Percentiles rank a stretch among this genome's conserved stretches.
Evolutionary conservation across 208 protist genomes (phyloP).

Genomic region (Leishmania turanica): DNA sequence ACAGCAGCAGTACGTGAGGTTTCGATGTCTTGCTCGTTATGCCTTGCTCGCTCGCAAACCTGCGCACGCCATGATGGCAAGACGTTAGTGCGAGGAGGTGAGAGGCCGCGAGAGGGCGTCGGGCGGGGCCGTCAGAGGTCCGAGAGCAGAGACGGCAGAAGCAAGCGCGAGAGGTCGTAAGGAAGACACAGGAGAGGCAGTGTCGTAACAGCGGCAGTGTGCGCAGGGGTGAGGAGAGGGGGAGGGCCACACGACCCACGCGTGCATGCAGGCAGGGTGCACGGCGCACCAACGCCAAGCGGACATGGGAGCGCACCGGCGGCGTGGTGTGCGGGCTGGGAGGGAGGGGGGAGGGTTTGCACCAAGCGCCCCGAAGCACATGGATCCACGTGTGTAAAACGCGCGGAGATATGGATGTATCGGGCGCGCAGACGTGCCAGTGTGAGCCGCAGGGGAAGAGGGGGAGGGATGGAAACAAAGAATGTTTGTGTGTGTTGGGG

Average conservation of each 20-base stretch:
- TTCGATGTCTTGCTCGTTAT: neutral
- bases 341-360: neutral
- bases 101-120: neutral
- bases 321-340: neutral
- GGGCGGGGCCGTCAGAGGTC: neutral
- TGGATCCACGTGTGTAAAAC: neutral
- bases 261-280: neutral
- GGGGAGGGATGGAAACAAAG: neutral
- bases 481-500: too few species aligned
- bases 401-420: neutral
- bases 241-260: neutral
- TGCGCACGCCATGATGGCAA: neutral
- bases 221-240: neutral
- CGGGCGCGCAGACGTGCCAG: neutral
- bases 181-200: neutral
- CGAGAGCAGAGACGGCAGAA: neutral
- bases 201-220: neutral
- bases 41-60: neutral
- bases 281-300: neutral
- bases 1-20: neutral
- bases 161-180: neutral
- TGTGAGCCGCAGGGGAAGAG: neutral
- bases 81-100: neutral
- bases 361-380: neutral
- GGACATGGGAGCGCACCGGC: neutral